phyloP scores from a whole-genome alignment of 108 stramenopile genomes.

The Chaetoceros muelleri region DNA sequence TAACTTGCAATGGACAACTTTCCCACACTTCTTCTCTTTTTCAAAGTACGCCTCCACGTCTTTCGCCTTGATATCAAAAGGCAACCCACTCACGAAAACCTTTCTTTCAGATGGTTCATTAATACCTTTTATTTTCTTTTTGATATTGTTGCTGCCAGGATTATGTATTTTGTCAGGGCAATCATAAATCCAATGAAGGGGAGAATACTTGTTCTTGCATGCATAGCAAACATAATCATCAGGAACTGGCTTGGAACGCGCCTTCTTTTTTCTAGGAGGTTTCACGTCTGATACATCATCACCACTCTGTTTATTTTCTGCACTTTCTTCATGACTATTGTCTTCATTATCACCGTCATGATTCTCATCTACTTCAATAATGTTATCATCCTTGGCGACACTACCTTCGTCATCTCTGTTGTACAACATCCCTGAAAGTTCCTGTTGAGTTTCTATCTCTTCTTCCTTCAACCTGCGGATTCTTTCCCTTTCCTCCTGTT shows the following conservation, averaged over 20 bases:
- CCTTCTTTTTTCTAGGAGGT: constrained; percentile 41
- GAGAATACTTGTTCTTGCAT: constrained; percentile 57
- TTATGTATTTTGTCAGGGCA: constrained; percentile 68
- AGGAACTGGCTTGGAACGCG: constrained; percentile 69
- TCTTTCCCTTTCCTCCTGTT: constrained; percentile 57
- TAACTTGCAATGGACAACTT: constrained; percentile 51
- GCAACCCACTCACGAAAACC: constrained; percentile 77
- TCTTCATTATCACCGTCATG: constrained; percentile 7
- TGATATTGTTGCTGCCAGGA: constrained; percentile 49
- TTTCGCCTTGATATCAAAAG: constrained; percentile 56
- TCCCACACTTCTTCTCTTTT: constrained; percentile 25
- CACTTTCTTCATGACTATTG: constrained; percentile 6
- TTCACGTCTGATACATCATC: constrained; percentile 20
- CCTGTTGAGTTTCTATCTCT: constrained; percentile 36
- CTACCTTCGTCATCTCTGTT: constrained; percentile 10
- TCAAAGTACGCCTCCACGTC: constrained; percentile 51
- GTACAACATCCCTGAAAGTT: constrained; percentile 30
- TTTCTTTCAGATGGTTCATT: constrained; percentile 60
- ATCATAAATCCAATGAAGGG: constrained; percentile 86
- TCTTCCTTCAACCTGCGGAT: constrained; percentile 39
- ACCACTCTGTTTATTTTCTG: constrained; percentile 2
- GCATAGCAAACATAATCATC: constrained; percentile 72
- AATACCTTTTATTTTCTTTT: constrained; percentile 50
- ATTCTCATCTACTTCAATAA: constrained; percentile 13
- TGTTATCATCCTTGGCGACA: constrained; percentile 10